A percentile compares a stretch with the other conserved stretches of the same genome.
Evolutionary conservation across 177 flowering plant genomes (phyloP).

Genomic region (Telopea speciosissima): DNA sequence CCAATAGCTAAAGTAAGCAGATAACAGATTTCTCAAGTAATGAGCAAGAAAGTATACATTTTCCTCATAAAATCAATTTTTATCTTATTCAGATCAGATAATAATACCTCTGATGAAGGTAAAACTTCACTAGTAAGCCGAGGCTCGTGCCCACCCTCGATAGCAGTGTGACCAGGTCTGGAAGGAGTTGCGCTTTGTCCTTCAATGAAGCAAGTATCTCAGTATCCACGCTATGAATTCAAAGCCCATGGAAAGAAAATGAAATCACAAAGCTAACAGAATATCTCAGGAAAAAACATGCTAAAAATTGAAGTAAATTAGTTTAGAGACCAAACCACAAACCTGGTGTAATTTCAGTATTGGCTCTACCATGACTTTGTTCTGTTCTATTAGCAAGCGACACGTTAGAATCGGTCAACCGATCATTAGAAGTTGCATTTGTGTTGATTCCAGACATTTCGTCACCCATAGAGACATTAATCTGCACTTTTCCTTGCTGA

Average conservation of each 20-base stretch:
- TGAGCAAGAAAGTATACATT: neutral
- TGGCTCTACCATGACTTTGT: constrained; percentile 35
- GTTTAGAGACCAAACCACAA: constrained; percentile 5
- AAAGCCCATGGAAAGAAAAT: neutral
- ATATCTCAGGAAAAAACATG: neutral
- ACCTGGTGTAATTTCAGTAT: constrained; percentile 45
- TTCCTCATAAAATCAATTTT: neutral
- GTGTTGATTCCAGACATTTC: constrained; percentile 34
- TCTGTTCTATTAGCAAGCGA: constrained; percentile 37
- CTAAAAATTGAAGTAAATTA: neutral
- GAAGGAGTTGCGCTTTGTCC: constrained; percentile 41
- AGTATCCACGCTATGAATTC: constrained; percentile 8
- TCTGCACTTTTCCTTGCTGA: constrained; percentile 30
- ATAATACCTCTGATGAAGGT: constrained; percentile 51
- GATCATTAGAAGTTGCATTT: constrained; percentile 36
- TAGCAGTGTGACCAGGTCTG: constrained; percentile 30
- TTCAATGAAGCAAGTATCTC: constrained; percentile 23
- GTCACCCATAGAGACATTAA: constrained; percentile 23
- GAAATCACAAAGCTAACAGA: neutral
- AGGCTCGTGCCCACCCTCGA: constrained; percentile 32
- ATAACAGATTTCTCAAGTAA: neutral
- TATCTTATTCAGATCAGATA: neutral
- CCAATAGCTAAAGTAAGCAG: neutral
- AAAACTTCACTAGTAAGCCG: constrained; percentile 25
- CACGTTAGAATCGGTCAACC: constrained; percentile 30